Percentiles rank a stretch among this genome's conserved stretches.
These are phyloP conservation scores for Cucurbitaria berberidis DNA, from an alignment of 2,329 filamentous ascomycete species.

Conservation along the genomic window DNA sequence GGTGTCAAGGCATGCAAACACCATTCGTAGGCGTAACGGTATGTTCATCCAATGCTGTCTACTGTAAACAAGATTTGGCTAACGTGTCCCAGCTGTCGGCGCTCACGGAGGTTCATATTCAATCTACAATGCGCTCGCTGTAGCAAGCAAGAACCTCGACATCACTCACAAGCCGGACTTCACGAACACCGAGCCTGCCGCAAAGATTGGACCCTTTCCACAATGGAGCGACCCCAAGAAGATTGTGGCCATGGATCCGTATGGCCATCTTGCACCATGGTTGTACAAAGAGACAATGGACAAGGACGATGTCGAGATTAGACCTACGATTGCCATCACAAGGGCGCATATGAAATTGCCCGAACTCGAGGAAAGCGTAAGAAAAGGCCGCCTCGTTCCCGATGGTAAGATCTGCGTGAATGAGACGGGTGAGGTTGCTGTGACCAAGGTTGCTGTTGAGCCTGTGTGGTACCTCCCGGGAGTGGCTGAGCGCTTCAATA, in stretches of 20 bases:
- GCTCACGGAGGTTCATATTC: slow-evolving; percentile 90
- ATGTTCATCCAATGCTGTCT: slow-evolving; percentile 23
- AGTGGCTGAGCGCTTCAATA: slow-evolving; percentile 89
- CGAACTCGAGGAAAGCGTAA: slow-evolving; percentile 88
- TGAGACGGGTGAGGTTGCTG: slow-evolving; percentile 81
- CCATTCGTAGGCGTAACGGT: slow-evolving; percentile 83
- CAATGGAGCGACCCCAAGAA: slow-evolving; percentile 91
- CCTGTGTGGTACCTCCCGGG: slow-evolving; percentile 69
- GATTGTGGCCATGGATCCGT: slow-evolving; percentile 97
- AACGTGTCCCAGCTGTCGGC: slow-evolving; percentile 61
- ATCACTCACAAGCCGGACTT: slow-evolving; percentile 79
- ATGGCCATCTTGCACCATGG: slow-evolving; percentile 85
- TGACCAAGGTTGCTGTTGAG: slow-evolving; percentile 97
- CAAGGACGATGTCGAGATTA: slow-evolving; percentile 80
- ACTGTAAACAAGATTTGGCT: slow-evolving; percentile 6
- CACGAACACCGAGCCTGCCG: slow-evolving; percentile 91
- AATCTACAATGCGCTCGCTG: slow-evolving; percentile 91
- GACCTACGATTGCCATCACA: slow-evolving; percentile 90
- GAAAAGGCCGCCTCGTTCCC: slow-evolving; percentile 72
- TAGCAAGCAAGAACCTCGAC: slow-evolving; percentile 88
- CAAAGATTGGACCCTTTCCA: slow-evolving; percentile 83
- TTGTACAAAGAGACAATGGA: slow-evolving; percentile 80
- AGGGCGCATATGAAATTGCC: slow-evolving; percentile 96
- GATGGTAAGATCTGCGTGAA: slow-evolving; percentile 94
- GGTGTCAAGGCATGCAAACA: slow-evolving; percentile 76